Evolutionary conservation across 2,329 filamentous ascomycete genomes (phyloP), one percentile per base, ranked within the genome.

Genomic region (Penicillium occitanis): DNA sequence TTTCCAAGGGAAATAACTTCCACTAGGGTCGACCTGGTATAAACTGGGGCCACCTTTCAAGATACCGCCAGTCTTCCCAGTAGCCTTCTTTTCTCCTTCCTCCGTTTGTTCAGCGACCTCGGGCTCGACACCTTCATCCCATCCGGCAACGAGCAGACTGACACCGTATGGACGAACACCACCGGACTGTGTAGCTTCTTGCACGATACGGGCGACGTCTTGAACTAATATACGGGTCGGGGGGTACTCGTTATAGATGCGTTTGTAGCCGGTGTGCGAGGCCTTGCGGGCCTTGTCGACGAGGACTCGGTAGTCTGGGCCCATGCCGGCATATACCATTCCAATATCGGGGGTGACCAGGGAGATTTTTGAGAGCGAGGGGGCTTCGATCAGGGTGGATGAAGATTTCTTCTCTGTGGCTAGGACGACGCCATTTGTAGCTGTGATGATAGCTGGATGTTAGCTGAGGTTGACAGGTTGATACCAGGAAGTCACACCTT

Each of bases 201-300:
- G 95, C 90, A 99, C 97, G 71, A 98, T 94, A 70, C 93, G 88
- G 67, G 95, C 95, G 66, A 99, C 93, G 76, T 99, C 95, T 82
- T 99, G 95, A 66, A 99, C 95, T 83, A 99, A 87, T 90, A 99
- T 99, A 79, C 95, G 90, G 66, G 95, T 99, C 5, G 95, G 95
- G n/a, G 95, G 95, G 84, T 99, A 99, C 84, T 99, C 95, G 83
- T 99, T 99, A 86, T 99, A 99, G 84, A 99, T 93, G 80, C 95
- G 92, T 88, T 99, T 99, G 89, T 99, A 99, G 80, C 90, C 91
- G 58, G 95, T 96, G 83, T 99, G 95, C 65, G 93, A 97, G 72
- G 97, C 95, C 82, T 98, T 99, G 77, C 95, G 93, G 73, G 95
- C 95, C 81, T 93, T 94, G 85, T 99, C 95, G 73, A 98, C 95